phyloP scores from a whole-genome alignment of 257 asterid genomes.

The Leptodermis oblonga region DNA sequence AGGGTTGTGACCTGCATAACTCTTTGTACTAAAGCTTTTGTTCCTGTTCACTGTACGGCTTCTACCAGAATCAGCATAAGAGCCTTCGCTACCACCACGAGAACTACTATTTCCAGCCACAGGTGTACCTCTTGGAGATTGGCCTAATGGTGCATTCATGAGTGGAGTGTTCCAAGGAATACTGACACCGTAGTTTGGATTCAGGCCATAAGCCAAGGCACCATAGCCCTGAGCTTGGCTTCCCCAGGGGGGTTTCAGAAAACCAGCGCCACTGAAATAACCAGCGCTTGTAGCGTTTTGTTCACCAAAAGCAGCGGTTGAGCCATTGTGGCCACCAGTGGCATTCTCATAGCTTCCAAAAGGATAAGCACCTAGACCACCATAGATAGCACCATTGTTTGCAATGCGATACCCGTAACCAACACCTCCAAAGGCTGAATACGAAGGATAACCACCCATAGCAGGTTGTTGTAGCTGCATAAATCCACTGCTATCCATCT shows the following conservation, averaged over 20 bases:
- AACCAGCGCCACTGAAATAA: slow-evolving; percentile 2
- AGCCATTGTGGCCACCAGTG: neutral
- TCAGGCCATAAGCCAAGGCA: slow-evolving; percentile 6
- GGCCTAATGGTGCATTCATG: neutral
- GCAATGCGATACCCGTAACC: slow-evolving; percentile 5
- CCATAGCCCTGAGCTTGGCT: slow-evolving; percentile 6
- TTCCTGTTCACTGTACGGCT: neutral
- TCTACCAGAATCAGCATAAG: slow-evolving; percentile 11
- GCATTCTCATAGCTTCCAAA: neutral
- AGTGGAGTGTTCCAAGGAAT: slow-evolving; percentile 8
- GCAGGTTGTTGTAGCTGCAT: slow-evolving; percentile 10
- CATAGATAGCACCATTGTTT: neutral
- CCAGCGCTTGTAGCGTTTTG: slow-evolving; percentile 1
- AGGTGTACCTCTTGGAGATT: slow-evolving; percentile 3
- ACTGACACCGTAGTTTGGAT: slow-evolving; percentile 6
- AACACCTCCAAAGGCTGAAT: slow-evolving; percentile 9
- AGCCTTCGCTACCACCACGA: neutral
- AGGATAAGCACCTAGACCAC: slow-evolving; percentile 3
- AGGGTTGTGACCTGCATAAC: slow-evolving; percentile 6
- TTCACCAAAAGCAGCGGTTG: slow-evolving; percentile 5
- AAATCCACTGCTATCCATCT: neutral
- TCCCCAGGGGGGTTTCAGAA: slow-evolving; percentile 10
- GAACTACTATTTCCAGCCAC: slow-evolving; percentile 7
- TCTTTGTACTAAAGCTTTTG: neutral
- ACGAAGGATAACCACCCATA: slow-evolving; percentile 11